Evolutionary conservation across 768 basidiomycete species (phyloP).

Genomic region (Zangia roseola): DNA sequence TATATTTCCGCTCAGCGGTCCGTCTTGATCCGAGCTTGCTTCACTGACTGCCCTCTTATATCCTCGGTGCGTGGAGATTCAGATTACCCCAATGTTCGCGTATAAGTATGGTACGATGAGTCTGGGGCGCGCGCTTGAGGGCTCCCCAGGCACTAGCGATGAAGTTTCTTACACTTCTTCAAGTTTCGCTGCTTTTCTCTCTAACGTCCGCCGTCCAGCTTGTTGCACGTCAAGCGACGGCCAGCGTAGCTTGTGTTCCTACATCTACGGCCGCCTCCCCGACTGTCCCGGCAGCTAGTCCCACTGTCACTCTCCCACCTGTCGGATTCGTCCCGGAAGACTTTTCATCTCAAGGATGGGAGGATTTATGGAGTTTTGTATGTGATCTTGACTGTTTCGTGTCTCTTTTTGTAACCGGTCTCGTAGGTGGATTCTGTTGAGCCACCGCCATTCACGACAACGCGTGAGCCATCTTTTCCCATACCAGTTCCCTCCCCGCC

Average conservation of each 20-base stretch:
- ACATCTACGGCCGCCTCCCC: no score
- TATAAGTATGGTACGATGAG: no score
- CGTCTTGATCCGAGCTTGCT: no score
- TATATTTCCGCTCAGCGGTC: no score
- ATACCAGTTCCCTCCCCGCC: constrained; percentile 16
- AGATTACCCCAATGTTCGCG: no score
- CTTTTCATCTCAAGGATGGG: constrained; percentile 39
- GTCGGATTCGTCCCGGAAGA: constrained; percentile 41
- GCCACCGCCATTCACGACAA: constrained; percentile 32
- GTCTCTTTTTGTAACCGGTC: constrained; percentile 37
- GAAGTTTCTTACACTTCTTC: neutral
- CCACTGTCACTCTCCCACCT: constrained; percentile 3
- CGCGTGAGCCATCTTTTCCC: constrained; percentile 37
- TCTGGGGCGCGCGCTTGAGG: no score
- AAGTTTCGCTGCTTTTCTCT: neutral
- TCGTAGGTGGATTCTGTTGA: constrained; percentile 29
- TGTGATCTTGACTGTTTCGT: neutral
- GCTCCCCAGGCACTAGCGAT: neutral
- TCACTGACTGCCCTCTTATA: no score
- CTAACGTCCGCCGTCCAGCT: neutral
- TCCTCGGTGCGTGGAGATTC: no score
- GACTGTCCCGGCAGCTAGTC: no score
- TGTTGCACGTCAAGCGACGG: neutral
- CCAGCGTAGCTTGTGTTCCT: no score
- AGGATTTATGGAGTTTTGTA: constrained; percentile 44